Base-by-base conservation (phyloP, 306 rosid genomes). In the Echinosophora koreensis region DNA sequence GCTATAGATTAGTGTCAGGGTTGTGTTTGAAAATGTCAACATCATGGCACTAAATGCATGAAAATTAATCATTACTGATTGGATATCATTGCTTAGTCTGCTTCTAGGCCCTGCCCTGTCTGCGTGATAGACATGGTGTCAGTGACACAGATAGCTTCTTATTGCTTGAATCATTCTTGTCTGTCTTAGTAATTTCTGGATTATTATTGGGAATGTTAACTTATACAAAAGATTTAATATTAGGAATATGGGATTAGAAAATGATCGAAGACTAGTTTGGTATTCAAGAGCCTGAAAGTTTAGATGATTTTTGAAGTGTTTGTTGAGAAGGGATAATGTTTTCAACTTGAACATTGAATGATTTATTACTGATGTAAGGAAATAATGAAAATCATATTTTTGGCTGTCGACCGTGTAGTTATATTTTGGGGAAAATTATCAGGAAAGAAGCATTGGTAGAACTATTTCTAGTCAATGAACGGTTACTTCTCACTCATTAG, bases 201-300 rank as follows among this genome's bases (percentile, higher is more conserved):
- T 55, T 55, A 56, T 18, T 12, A 5, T 35, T 13, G 57, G 15
- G 61, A 39, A 59, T 11, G 42, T 5, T 41, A 51, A 13, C 34
- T 39, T 18, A 5, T 14, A 50, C 30, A 8, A 65, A 8, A 42
- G 13, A 13, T 8, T 39, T 34, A 39, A 27, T 66, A 30, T 28
- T 54, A 65, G 57, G 57, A 65, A 18, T 54, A 66, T 54, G 50
- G 38, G 57, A 66, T 49, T 54, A 66, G 71, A 76, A 64, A 38
- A 34, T 54, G 46, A 65, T 28, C 55, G 52, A 39, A 39, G 35
- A 3, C 27, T 10, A 14, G 15, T 18, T 11, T 15, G 56, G 9
- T 38, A 52, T 51, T 13, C 14, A 34, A 47, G 30, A 62, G 34
- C 15, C 6, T 16, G n/a, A 61, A 62, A 17, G 51, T 30, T 47